Evolutionary conservation across 2,329 filamentous ascomycete species (phyloP), one percentile per base, ranked within the genome.

Genomic region (Colletotrichum liaoningense): DNA sequence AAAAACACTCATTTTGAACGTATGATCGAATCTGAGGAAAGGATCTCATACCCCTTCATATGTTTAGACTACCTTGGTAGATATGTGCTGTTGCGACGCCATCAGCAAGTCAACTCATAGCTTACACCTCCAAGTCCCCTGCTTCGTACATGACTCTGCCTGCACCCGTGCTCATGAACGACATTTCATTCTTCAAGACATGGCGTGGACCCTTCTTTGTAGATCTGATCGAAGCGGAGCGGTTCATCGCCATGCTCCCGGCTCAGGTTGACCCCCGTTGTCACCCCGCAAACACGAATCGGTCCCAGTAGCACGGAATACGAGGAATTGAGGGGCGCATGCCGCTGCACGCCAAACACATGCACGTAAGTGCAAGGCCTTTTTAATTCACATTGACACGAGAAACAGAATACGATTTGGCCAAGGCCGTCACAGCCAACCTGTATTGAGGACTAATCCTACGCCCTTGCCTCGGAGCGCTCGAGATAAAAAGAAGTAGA

Each of bases 381-480:
- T 38, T 65, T 60, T 60, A 4, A 38, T 2, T 9, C 55, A 35
- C 5, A 30, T 19, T 16, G n/a, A 30, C 57, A 42, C 24, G 11
- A 22, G 52, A 30, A 46, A 6, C 19, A 22, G 26, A 52, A 72
- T 30, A 42, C 19, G 52, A 63, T 19, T 33, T 54, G 55, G 60
- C 52, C 62, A 35, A 62, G 30, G 72, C 58, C 63, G n/a, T 59
- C 42, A 63, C 26, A 58, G 72, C 72, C 67, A 63, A 67, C 69
- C 57, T 74, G 72, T 55, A 74, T 74, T 74, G 63, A 68, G 57
- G 63, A 74, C 63, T 74, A 63, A 54, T 73, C 58, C 68, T 73
- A 58, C 63, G 52, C 63, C 58, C 63, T 56, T 70, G 33, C 58
- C 54, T 67, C 52, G 72, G 69, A 64, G 69, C 69, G 63, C 33